phyloP scores from a whole-genome alignment of 2,329 filamentous ascomycete species.

The Tympanopsis confertula region DNA sequence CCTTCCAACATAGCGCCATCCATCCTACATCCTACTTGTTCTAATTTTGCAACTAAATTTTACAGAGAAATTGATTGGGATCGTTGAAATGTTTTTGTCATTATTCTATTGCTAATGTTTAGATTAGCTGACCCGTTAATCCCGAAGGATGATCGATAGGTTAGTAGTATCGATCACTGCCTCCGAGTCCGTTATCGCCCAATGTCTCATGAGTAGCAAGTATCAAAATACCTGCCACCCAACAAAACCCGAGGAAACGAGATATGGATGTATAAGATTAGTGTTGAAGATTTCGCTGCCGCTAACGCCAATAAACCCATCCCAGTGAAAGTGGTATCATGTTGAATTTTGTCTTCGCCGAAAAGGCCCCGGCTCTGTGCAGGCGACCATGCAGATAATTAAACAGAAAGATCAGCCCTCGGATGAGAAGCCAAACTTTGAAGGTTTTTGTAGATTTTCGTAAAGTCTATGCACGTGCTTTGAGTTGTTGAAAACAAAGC shows the following conservation, averaged over 20 bases:
- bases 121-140: background rate
- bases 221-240: too few species aligned
- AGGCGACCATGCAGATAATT: conserved; percentile 23
- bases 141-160: background rate
- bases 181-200: too few species aligned
- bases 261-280: too few species aligned
- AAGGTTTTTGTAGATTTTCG: conserved; percentile 1
- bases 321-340: conserved; percentile 32
- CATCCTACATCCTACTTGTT: too few species aligned
- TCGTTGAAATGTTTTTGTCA: background rate
- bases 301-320: conserved; percentile 25
- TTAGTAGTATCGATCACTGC: conserved; percentile 3
- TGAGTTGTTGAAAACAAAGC: conserved; percentile 38
- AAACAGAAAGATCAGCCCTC: conserved; percentile 17
- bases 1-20: too few species aligned
- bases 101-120: background rate
- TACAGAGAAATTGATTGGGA: too few species aligned
- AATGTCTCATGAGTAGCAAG: too few species aligned
- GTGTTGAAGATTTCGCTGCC: conserved; percentile 27
- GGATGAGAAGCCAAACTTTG: background rate
- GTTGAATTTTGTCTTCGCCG: conserved; percentile 30
- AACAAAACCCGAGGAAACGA: conserved; percentile 9
- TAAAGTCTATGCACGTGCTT: conserved; percentile 15
- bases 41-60: too few species aligned
- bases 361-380: conserved; percentile 11